These are phyloP conservation scores for Akebia trifoliata DNA, from an alignment of 164 flowering plant genomes.

Conservation along the genomic window DNA sequence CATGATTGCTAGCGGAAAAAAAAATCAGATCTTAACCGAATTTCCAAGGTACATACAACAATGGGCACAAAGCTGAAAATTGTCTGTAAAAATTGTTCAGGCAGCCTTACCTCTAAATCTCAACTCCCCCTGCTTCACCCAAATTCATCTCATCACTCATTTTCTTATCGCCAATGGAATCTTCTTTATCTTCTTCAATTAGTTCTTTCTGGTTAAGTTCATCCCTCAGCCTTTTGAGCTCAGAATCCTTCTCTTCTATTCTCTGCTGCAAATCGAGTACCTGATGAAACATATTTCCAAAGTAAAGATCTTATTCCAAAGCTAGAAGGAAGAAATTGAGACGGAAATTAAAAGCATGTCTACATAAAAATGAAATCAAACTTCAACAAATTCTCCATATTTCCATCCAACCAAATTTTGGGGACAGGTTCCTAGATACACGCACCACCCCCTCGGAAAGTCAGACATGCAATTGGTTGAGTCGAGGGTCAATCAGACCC, in stretches of 20 bases:
- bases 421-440: too few species aligned
- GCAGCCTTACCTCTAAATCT: background rate
- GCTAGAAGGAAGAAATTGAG: background rate
- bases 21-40: background rate
- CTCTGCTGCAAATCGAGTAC: slow-evolving; percentile 58
- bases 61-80: background rate
- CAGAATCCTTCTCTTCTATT: slow-evolving; percentile 61
- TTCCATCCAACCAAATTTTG: too few species aligned
- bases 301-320: background rate
- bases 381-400: too few species aligned
- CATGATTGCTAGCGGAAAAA: background rate
- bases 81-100: background rate
- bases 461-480: too few species aligned
- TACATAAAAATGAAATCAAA: too few species aligned
- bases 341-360: too few species aligned
- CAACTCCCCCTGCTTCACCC: slow-evolving; percentile 23
- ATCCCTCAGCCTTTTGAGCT: slow-evolving; percentile 42
- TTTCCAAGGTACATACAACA: slow-evolving; percentile 1
- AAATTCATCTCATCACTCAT: slow-evolving; percentile 15
- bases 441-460: too few species aligned
- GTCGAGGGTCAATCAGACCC: too few species aligned
- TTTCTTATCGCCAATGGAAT: slow-evolving; percentile 22
- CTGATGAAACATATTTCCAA: slow-evolving; percentile 32
- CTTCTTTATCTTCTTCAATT: slow-evolving; percentile 29
- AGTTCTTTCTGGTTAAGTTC: slow-evolving; percentile 33